A percentile compares a stretch with the other conserved stretches of the same genome.
phyloP scores from a whole-genome alignment of 179 eudicot genomes.

The Beta lomatogona region DNA sequence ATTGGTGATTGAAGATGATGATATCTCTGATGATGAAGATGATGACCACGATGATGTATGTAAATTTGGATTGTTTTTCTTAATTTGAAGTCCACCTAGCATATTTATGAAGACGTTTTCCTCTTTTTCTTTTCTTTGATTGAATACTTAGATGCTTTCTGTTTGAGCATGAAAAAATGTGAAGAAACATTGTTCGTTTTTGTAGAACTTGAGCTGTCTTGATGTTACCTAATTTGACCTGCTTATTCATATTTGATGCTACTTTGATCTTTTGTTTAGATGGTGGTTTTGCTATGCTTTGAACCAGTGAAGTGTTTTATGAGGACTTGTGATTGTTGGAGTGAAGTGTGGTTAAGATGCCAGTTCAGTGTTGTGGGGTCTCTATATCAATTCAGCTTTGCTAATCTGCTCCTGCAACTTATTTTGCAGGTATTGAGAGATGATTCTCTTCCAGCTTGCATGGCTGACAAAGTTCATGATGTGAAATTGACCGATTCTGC shows the following conservation, averaged over 20 bases:
- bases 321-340: not conserved
- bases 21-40: constrained; percentile 91
- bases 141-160: not conserved
- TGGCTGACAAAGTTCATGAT: constrained; percentile 83
- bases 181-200: not conserved
- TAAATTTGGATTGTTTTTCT: not conserved
- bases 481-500: constrained; percentile 74
- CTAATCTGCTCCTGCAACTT: not conserved
- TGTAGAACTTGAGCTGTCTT: not conserved
- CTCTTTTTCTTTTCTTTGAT: not conserved
- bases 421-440: constrained; percentile 66
- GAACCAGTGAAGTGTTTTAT: not conserved
- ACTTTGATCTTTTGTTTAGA: not conserved
- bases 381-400: not conserved
- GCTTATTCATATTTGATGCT: not conserved
- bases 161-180: not conserved
- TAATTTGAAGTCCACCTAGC: not conserved
- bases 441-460: constrained; percentile 67
- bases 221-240: not conserved
- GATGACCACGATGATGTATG: constrained; percentile 96
- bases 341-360: constrained; percentile 3
- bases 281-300: constrained; percentile 10
- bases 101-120: not conserved
- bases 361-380: not conserved
- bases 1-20: constrained; percentile 94